Evolutionary conservation across 2,329 filamentous ascomycete species (phyloP), one percentile per base, ranked within the genome.

Genomic region (Microsporum audouinii): DNA sequence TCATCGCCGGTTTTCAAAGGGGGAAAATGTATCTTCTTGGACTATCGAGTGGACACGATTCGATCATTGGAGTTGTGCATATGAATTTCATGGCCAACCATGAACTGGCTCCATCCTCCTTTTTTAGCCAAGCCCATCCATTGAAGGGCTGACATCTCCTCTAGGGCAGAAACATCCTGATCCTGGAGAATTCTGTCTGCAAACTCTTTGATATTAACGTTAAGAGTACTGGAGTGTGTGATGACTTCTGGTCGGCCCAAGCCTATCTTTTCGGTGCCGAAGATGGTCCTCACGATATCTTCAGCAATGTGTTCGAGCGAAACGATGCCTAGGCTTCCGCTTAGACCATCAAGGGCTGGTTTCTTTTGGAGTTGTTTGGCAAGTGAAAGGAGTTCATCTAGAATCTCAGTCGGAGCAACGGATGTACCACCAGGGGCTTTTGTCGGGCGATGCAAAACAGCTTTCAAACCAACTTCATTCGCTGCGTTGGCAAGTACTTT

Each of bases 401-500:
- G 6, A 4, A 58, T 41, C 38, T 58, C 38, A 3, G 10, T 8
- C 31, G 38, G 57, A 27, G 38, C 29, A 31, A 3, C 12, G 12
- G 57, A 31, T 27, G 12, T 33, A 29, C 10, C 39, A 12, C 57
- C 39, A 38, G 7, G 17, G 17, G 36, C 29, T 17, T 58, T 58
- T 5, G 39, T 29, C 7, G 57, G 57, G 39, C 57, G 57, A 58
- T 58, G 57, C 14, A 58, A 27, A 29, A 58, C 57, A 27, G 6
- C 39, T 29, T 43, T 58, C 57, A 58, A 31, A 3, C 27, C 36
- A 4, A 58, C n/a, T n/a, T 58, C 34, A 12, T 45, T n/a, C n/a
- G 38, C 27, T 10, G 57, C 57, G 29, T 47, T 58, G 53, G 27
- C 45, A 14, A 78, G 70, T 6, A 73, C 62, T 0, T 61, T 60